phyloP scores from a whole-genome alignment of 192 early-diverging fungal species.

The Umbelopsis ramanniana region DNA sequence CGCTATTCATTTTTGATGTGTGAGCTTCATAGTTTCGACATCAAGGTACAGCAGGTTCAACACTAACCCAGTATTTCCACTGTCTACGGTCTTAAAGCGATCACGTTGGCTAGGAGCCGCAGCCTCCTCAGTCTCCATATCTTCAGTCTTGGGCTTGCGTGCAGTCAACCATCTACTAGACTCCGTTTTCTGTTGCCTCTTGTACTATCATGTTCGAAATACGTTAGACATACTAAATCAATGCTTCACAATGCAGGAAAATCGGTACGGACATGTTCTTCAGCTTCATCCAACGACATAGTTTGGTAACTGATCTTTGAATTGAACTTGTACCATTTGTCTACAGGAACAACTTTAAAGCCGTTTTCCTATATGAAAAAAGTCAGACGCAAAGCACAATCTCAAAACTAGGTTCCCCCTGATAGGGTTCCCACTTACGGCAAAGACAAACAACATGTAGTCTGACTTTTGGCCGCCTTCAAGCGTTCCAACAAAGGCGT shows the following conservation, averaged over 20 bases:
- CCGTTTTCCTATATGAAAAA: constrained; percentile 57
- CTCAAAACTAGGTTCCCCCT: neutral
- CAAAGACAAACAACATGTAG: constrained; percentile 76
- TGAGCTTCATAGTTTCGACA: no score
- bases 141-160: constrained; percentile 44
- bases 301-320: constrained; percentile 67
- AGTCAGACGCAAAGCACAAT: neutral
- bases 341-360: constrained; percentile 74
- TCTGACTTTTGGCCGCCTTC: constrained; percentile 74
- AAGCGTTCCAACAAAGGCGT: constrained; percentile 68
- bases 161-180: constrained; percentile 58
- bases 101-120: neutral
- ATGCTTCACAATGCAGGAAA: neutral
- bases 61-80: constrained; percentile 37
- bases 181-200: constrained; percentile 53
- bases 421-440: constrained; percentile 21
- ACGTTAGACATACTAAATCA: neutral
- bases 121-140: constrained; percentile 32
- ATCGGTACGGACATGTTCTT: constrained; percentile 63
- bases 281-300: constrained; percentile 75
- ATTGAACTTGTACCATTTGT: constrained; percentile 80
- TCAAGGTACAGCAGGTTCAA: neutral
- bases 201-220: constrained; percentile 30
- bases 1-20: neutral
- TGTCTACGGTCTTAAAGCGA: constrained; percentile 48